Conservation (phyloP, 805 yeast genomes). For the Scheffersomyces ergatensis region DNA sequence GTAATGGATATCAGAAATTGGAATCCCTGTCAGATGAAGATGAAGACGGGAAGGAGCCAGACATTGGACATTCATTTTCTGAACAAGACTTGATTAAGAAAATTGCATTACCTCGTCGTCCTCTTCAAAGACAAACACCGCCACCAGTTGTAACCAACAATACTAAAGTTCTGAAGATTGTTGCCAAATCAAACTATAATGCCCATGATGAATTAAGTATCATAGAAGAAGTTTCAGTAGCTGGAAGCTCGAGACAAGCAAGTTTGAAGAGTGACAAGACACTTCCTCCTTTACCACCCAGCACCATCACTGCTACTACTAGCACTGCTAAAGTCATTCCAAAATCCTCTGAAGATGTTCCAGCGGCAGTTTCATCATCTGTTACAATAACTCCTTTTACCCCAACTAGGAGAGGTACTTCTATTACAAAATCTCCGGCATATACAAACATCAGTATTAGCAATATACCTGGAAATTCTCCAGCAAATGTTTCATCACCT, state of each 20-base stretch:
- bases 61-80: not conserved
- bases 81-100: not conserved
- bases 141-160: slow-evolving; percentile 25
- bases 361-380: not conserved
- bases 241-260: slow-evolving; percentile 26
- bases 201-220: slow-evolving; percentile 39
- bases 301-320: too few species aligned
- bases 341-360: not conserved
- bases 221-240: slow-evolving; percentile 37
- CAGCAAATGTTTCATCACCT: not conserved
- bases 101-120: slow-evolving; percentile 7
- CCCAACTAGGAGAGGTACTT: not conserved
- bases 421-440: not conserved
- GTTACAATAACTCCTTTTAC: not conserved
- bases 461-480: not conserved
- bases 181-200: slow-evolving; percentile 13
- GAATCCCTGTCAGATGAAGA: slow-evolving; percentile 21
- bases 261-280: slow-evolving; percentile 19
- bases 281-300: slow-evolving; percentile 10
- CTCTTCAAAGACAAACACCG: slow-evolving; percentile 13
- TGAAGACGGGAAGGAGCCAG: slow-evolving; percentile 8
- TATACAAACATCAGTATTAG: not conserved
- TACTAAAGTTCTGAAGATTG: slow-evolving; percentile 23
- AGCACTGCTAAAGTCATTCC: not conserved
- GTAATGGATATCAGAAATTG: slow-evolving; percentile 34